phyloP scores from a whole-genome alignment of 345 rosid species.

The Salix udensis region DNA sequence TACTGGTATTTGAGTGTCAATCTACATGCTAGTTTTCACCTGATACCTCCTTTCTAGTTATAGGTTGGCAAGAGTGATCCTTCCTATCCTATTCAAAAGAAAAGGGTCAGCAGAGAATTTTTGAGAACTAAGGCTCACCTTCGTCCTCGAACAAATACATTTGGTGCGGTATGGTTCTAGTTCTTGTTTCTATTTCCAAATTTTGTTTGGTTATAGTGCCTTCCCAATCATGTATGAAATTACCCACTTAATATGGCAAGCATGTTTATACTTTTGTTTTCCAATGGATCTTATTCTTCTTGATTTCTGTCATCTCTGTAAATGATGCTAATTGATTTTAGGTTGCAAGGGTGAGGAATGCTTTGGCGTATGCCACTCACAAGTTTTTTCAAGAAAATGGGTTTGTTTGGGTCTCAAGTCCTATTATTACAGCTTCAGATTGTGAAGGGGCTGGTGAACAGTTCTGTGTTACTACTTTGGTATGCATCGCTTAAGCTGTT shows the following conservation, averaged over 20 bases:
- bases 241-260: not conserved
- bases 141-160: slow-evolving; percentile 94
- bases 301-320: not conserved
- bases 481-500: slow-evolving; percentile 32
- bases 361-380: slow-evolving; percentile 92
- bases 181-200: not conserved
- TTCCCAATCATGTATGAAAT: not conserved
- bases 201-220: not conserved
- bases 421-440: slow-evolving; percentile 91
- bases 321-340: slow-evolving; percentile 30
- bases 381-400: slow-evolving; percentile 92
- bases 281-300: not conserved
- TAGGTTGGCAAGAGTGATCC: slow-evolving; percentile 92
- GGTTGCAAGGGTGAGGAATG: slow-evolving; percentile 95
- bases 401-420: slow-evolving; percentile 95
- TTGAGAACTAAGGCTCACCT: slow-evolving; percentile 96
- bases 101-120: slow-evolving; percentile 85
- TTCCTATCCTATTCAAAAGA: slow-evolving; percentile 93
- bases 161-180: slow-evolving; percentile 68
- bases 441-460: slow-evolving; percentile 99
- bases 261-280: not conserved
- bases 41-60: not conserved
- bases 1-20: not conserved
- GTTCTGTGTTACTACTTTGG: slow-evolving; percentile 97
- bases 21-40: not conserved